phyloP scores from a whole-genome alignment of 306 rosid species.

The Trichosanthes truncata region DNA sequence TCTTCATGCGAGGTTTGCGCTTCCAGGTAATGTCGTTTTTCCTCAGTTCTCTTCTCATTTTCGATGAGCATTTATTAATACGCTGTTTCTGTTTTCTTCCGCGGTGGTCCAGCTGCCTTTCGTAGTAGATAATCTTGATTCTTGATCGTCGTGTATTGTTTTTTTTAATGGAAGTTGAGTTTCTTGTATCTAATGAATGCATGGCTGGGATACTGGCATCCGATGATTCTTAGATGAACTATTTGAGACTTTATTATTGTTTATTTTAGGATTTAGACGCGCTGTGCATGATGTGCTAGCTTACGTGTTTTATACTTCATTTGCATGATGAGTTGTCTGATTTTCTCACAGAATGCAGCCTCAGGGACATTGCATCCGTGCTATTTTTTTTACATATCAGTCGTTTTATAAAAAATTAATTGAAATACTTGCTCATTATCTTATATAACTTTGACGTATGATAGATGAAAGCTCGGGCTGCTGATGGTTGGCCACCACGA shows the following conservation, averaged over 20 bases:
- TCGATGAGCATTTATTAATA: neutral
- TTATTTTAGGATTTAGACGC: neutral
- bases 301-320: neutral
- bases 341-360: neutral
- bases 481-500: neutral
- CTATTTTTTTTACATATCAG: neutral
- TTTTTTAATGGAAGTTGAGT: neutral
- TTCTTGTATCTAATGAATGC: neutral
- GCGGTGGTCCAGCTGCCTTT: neutral
- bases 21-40: neutral
- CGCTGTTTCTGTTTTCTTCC: neutral
- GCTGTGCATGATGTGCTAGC: neutral
- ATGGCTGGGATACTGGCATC: neutral
- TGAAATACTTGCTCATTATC: neutral
- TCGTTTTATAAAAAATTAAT: neutral
- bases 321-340: neutral
- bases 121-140: neutral
- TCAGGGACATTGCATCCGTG: neutral
- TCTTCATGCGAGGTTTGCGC: neutral
- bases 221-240: neutral
- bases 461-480: neutral
- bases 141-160: neutral
- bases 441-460: neutral
- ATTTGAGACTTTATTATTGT: neutral
- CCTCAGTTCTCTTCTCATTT: neutral